Evolutionary conservation across 805 yeast species (phyloP).

Genomic region (Saturnispora bothae): DNA sequence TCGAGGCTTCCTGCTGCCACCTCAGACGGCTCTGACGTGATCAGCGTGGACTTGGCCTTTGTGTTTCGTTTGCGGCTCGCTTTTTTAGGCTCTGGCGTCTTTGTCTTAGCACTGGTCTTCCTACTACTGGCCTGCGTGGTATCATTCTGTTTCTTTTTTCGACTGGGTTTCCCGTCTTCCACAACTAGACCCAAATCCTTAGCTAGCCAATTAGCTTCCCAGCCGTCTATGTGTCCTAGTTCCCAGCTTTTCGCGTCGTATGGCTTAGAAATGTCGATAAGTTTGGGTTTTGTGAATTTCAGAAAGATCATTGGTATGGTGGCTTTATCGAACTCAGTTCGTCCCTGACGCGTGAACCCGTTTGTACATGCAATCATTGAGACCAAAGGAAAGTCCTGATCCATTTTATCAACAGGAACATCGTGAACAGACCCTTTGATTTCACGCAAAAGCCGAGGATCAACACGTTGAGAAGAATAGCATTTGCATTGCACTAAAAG

Average conservation of each 20-base stretch:
- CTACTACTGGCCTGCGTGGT: not conserved
- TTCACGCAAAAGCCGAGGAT: conserved; percentile 41
- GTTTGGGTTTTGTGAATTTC: conserved; percentile 28
- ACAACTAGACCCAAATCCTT: conserved; percentile 2
- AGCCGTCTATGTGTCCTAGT: conserved; percentile 27
- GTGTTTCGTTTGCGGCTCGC: too few relatives aligned
- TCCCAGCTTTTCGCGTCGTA: conserved; percentile 30
- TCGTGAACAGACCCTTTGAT: conserved; percentile 38
- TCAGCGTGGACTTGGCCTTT: too few relatives aligned
- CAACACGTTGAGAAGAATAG: conserved; percentile 30
- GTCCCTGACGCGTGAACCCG: conserved; percentile 38
- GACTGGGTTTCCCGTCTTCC: not conserved
- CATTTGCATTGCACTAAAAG: conserved; percentile 49
- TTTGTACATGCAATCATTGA: conserved; percentile 39
- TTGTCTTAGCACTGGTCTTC: not conserved
- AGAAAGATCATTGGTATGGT: conserved; percentile 36
- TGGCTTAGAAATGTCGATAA: conserved; percentile 10
- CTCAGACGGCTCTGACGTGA: too few relatives aligned
- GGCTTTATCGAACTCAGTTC: conserved; percentile 34
- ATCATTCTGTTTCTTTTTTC: not conserved
- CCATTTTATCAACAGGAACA: conserved; percentile 7
- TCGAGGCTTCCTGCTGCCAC: too few relatives aligned
- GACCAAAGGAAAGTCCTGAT: conserved; percentile 9
- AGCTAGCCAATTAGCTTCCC: conserved; percentile 9
- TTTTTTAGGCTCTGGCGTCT: not conserved